A percentile compares a stretch with the other conserved stretches of the same genome.
Evolutionary conservation across 202 grass and related monocot species (phyloP).

Genomic region (Carex sylvatica): DNA sequence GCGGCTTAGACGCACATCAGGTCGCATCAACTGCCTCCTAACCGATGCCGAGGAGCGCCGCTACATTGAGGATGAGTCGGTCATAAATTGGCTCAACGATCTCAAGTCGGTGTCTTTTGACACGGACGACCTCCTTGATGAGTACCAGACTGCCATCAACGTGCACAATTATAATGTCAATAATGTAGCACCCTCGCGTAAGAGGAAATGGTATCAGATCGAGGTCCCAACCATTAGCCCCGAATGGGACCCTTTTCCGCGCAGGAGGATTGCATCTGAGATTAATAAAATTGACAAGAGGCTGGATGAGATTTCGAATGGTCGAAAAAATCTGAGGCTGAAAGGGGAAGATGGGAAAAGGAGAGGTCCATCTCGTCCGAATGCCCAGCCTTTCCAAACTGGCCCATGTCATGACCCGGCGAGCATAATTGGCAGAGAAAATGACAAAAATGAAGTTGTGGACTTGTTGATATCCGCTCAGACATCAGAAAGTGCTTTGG

Average conservation of each 20-base stretch:
- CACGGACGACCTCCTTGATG: constrained; percentile 31
- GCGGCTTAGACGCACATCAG: constrained; percentile 3
- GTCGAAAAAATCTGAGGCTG: constrained; percentile 5
- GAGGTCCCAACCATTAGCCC: neutral
- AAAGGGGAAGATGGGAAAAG: constrained; percentile 19
- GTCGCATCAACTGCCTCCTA: constrained; percentile 32
- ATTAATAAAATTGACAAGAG: constrained; percentile 36
- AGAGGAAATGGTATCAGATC: constrained; percentile 37
- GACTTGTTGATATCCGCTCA: constrained; percentile 11
- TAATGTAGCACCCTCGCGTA: constrained; percentile 14
- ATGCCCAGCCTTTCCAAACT: neutral
- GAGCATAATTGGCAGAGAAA: constrained; percentile 16
- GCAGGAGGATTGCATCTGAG: constrained; percentile 27
- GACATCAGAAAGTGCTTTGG: neutral
- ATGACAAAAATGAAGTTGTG: constrained; percentile 34
- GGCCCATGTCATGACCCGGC: neutral
- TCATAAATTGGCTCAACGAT: constrained; percentile 24
- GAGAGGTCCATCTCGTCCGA: neutral
- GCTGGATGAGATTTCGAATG: constrained; percentile 26
- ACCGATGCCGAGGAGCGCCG: constrained; percentile 35
- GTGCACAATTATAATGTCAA: neutral
- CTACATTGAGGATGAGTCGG: constrained; percentile 23
- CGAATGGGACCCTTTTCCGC: neutral
- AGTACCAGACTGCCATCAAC: constrained; percentile 8
- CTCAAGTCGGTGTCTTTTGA: constrained; percentile 39